Evolutionary conservation across 208 protist species (phyloP).

Genomic region (Phytomonas francai): DNA sequence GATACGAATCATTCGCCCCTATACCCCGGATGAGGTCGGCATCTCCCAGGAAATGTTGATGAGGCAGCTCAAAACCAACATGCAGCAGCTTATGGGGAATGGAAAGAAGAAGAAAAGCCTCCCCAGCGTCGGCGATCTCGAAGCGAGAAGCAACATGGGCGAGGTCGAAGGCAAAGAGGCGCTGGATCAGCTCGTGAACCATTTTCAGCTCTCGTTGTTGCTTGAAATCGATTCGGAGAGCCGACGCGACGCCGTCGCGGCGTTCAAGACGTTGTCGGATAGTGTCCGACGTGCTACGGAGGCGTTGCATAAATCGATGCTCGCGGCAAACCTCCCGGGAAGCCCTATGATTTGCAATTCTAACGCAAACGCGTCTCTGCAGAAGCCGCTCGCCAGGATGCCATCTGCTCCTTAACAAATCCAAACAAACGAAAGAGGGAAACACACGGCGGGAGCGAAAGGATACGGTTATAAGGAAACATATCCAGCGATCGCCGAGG

Average conservation of each 20-base stretch:
- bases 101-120: constrained; percentile 15
- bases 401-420: constrained; percentile 2
- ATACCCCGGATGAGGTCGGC: constrained; percentile 42
- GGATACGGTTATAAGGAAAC: background rate
- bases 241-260: constrained; percentile 25
- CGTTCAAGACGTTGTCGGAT: constrained; percentile 23
- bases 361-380: background rate
- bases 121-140: constrained; percentile 9
- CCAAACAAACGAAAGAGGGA: background rate
- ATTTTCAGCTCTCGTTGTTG: constrained; percentile 18
- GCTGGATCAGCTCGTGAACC: constrained; percentile 17
- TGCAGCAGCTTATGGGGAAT: constrained; percentile 17
- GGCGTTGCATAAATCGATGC: constrained; percentile 39
- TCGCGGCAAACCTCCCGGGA: constrained; percentile 4
- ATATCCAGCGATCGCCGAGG: background rate
- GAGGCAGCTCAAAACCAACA: constrained; percentile 24
- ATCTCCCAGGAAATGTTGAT: constrained; percentile 26
- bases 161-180: constrained; percentile 1
- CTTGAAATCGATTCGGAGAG: constrained; percentile 42
- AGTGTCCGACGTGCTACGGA: constrained; percentile 28
- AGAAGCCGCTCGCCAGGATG: background rate
- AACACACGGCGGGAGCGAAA: background rate
- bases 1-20: constrained; percentile 37
- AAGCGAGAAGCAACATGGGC: constrained; percentile 18
- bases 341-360: background rate